A percentile compares a stretch with the other conserved stretches of the same genome.
Evolutionary conservation across 352 stramenopile genomes (phyloP).

Genomic region (Phytophthora fragariaefolia): DNA sequence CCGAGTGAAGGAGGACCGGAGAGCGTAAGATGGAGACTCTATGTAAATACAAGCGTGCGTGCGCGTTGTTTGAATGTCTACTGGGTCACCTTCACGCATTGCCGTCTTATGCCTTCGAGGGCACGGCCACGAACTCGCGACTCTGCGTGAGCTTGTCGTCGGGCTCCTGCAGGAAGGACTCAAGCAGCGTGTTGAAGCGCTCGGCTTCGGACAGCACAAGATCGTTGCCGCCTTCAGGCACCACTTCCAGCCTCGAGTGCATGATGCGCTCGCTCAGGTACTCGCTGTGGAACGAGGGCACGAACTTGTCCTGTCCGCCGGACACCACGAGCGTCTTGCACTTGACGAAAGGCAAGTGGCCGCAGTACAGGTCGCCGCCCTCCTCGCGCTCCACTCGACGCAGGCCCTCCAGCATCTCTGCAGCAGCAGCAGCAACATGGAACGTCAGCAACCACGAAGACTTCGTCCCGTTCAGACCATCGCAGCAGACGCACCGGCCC

Average conservation of each 20-base stretch:
- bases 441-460: constrained; percentile 2
- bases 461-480: not conserved
- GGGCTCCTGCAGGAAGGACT: constrained; percentile 69
- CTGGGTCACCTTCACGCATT: not conserved
- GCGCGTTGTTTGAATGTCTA: constrained; percentile 34
- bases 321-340: constrained; percentile 87
- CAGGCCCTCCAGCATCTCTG: constrained; percentile 66
- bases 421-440: constrained; percentile 9
- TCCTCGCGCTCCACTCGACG: constrained; percentile 57
- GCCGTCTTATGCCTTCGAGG: constrained; percentile 29
- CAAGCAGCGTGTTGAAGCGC: constrained; percentile 68
- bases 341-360: constrained; percentile 66
- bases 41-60: constrained; percentile 42
- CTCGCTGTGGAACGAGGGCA: constrained; percentile 76
- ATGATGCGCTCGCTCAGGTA: constrained; percentile 90
- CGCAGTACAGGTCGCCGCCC: constrained; percentile 75
- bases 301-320: constrained; percentile 64
- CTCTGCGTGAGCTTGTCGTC: constrained; percentile 88
- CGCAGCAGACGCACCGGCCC: constrained; percentile 40
- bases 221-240: constrained; percentile 63
- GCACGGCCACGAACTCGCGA: constrained; percentile 74
- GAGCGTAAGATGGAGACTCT: constrained; percentile 36
- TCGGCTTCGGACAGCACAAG: constrained; percentile 55
- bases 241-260: constrained; percentile 73
- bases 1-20: constrained; percentile 9